Base-by-base conservation (phyloP, 1,284 basidiomycete genomes). In the Malassezia sympodialis region DNA sequence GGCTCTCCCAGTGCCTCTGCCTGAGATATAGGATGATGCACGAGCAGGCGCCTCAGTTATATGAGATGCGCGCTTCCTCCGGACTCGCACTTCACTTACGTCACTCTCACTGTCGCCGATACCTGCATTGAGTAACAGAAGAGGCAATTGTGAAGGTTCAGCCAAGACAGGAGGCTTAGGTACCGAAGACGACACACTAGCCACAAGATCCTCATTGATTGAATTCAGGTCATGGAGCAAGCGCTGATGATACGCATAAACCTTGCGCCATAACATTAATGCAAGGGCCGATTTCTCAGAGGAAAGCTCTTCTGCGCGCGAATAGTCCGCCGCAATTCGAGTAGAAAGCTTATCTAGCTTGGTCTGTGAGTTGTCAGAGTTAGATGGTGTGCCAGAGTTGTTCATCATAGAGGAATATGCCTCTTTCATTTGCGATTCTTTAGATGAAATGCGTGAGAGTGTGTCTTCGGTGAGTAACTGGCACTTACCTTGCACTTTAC, bases 321-420 rank as follows among this genome's bases (percentile, higher is more conserved):
- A 56, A 43, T 71, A 72, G 46, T 72, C 70, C 5, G 58, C 47
- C 4, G 60, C 47, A 28, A 72, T 63, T 51, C 68, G 66, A 11
- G 68, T 61, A 7, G 62, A 56, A 5, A 73, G 56, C 46, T 69
- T 69, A 2, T 73, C 67, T 11, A 66, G 59, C 49, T 68, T 71
- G 40, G 60, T 44, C 14, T 59, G 58, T 31, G 65, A 60, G 5
- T 57, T 49, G 31, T 73, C 65, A 1, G 62, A 62, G 11, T 61
- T 41, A 14, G 27, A 17, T 24, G 19, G 10, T 27, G 41, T 8
- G 10, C 41, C 27, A 6, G 63, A 52, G 1, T 60, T 53, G 39
- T 56, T 59, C 1, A 52, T 61, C 2, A 56, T 47, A 11, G 58
- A 31, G 44, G 57, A 62, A 41, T 66, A 56, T 2, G 69, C 43